These are phyloP conservation scores for Fusarium domesticum DNA, from an alignment of 2,329 filamentous ascomycete genomes.

Conservation along the genomic window DNA sequence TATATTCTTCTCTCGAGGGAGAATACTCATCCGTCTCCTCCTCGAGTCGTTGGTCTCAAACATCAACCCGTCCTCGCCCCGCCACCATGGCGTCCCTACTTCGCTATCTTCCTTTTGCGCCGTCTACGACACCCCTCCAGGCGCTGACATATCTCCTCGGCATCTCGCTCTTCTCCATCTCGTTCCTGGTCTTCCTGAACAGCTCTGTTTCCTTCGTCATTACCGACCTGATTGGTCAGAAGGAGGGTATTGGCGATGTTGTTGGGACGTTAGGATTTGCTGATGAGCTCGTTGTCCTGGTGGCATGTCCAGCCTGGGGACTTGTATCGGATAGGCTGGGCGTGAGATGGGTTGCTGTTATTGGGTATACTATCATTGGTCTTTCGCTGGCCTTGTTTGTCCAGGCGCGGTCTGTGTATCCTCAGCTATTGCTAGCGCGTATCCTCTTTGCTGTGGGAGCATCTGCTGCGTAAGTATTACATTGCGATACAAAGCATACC, in stretches of 20 bases:
- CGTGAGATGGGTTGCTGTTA: conserved; percentile 67
- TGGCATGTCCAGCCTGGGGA: conserved; percentile 79
- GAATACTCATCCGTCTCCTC: not conserved
- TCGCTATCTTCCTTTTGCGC: conserved; percentile 56
- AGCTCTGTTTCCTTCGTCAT: conserved; percentile 81
- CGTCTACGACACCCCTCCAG: conserved; percentile 58
- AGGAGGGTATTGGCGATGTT: conserved; percentile 70
- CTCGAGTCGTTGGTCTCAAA: not conserved
- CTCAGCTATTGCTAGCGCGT: conserved; percentile 78
- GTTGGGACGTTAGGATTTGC: conserved; percentile 83
- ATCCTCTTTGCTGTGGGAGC: conserved; percentile 87
- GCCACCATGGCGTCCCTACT: conserved; percentile 37
- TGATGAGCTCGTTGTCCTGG: conserved; percentile 76
- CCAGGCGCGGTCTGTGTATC: conserved; percentile 83
- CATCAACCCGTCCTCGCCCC: conserved; percentile 6
- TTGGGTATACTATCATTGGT: conserved; percentile 81
- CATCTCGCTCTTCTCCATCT: conserved; percentile 82
- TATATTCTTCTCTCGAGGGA: not conserved
- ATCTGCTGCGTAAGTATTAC: conserved; percentile 67
- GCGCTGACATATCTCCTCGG: conserved; percentile 75
- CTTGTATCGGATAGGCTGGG: conserved; percentile 73
- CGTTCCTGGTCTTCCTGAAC: conserved; percentile 87
- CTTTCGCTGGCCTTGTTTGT: conserved; percentile 76
- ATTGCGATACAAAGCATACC: not conserved
- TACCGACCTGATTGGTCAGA: conserved; percentile 74